Evolutionary conservation across 148 eudicot genomes (phyloP).

Genomic region (Silene latifolia): DNA sequence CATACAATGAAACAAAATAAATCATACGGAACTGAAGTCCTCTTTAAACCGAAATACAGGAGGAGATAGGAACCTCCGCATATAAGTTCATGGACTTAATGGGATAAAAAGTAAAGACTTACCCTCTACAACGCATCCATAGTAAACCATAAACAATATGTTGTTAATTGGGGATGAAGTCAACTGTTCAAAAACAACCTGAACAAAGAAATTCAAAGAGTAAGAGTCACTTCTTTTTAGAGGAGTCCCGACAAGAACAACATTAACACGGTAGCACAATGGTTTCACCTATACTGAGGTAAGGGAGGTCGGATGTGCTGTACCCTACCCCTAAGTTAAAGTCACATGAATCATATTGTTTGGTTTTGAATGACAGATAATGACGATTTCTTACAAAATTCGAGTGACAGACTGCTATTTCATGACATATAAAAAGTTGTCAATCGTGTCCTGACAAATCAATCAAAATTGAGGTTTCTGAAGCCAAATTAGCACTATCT

Average conservation of each 20-base stretch:
- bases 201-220: conserved; percentile 17
- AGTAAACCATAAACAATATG: conserved; percentile 75
- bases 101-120: conserved; percentile 18
- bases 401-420: too few species aligned
- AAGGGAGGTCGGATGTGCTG: too few species aligned
- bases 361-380: too few species aligned
- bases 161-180: conserved; percentile 83
- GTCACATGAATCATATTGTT: too few species aligned
- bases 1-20: background rate
- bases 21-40: background rate
- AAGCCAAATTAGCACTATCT: background rate
- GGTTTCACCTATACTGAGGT: too few species aligned
- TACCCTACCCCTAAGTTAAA: background rate
- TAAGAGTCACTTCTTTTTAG: background rate
- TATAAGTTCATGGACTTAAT: background rate
- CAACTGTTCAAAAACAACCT: conserved; percentile 83
- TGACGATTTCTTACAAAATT: too few species aligned
- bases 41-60: background rate
- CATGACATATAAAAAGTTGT: background rate
- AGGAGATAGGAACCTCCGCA: background rate
- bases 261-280: background rate
- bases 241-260: background rate
- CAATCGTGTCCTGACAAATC: background rate
- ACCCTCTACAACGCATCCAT: conserved; percentile 74
- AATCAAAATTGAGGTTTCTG: background rate